These are phyloP conservation scores for Macadamia integrifolia DNA, from an alignment of 164 flowering plant genomes.

Conservation along the genomic window DNA sequence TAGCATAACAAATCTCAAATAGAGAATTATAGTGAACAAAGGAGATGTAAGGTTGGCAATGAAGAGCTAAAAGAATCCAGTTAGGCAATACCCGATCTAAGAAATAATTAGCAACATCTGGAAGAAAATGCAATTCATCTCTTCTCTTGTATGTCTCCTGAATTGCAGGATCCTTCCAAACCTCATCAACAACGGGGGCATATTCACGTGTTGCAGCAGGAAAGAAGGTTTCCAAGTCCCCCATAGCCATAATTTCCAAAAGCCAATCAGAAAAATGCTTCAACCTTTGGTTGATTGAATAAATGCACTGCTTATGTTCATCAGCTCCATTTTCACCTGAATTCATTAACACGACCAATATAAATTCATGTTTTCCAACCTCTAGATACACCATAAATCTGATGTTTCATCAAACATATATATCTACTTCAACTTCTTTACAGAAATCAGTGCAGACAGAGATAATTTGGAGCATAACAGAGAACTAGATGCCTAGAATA, in stretches of 20 bases:
- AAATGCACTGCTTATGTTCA: constrained; percentile 21
- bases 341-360: constrained; percentile 1
- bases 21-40: neutral
- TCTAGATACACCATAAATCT: neutral
- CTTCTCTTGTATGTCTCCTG: constrained; percentile 34
- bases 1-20: too few relatives aligned
- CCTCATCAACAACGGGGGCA: constrained; percentile 31
- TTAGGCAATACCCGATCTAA: constrained; percentile 22
- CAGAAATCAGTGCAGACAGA: neutral
- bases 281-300: constrained; percentile 27
- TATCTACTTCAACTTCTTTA: neutral
- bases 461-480: neutral
- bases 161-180: constrained; percentile 35
- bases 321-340: constrained; percentile 22
- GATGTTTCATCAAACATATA: neutral
- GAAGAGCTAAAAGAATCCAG: neutral
- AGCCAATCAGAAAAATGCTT: constrained; percentile 37
- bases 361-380: constrained; percentile 5
- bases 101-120: constrained; percentile 29
- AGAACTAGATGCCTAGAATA: neutral
- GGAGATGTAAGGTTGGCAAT: neutral
- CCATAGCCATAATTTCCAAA: constrained; percentile 29
- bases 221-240: constrained; percentile 31
- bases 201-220: constrained; percentile 39
- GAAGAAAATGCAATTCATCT: constrained; percentile 26